These are phyloP conservation scores for Apiotrichum montevideense DNA, from an alignment of 1,284 basidiomycete genomes.

Conservation along the genomic window DNA sequence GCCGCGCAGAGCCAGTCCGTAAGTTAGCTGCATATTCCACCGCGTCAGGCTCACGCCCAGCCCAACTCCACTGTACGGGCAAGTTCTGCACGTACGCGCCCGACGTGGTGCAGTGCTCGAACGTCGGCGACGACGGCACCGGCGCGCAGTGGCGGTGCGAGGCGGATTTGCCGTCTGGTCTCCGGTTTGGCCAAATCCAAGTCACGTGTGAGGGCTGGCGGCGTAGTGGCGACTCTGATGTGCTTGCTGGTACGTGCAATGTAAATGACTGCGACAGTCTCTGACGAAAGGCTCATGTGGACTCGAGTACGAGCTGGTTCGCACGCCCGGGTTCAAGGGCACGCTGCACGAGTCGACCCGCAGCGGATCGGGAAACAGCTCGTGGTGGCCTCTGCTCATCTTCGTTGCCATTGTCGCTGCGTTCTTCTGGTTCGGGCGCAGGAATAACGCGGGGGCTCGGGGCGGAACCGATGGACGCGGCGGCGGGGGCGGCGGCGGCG, in stretches of 20 bases:
- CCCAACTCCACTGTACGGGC: slow-evolving; percentile 73
- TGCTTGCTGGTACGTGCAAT: slow-evolving; percentile 64
- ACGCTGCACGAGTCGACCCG: background rate
- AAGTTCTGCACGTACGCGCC: slow-evolving; percentile 73
- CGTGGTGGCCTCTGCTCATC: background rate
- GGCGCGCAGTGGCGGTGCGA: slow-evolving; percentile 84
- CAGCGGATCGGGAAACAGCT: background rate
- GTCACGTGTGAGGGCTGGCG: slow-evolving; percentile 87
- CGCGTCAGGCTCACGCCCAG: slow-evolving; percentile 15
- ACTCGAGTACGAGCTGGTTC: slow-evolving; percentile 67
- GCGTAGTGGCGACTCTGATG: slow-evolving; percentile 67
- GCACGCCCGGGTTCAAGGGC: slow-evolving; percentile 1
- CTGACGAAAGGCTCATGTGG: slow-evolving; percentile 64
- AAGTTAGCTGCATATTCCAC: slow-evolving; percentile 6
- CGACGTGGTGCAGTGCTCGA: slow-evolving; percentile 77
- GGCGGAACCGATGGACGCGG: background rate
- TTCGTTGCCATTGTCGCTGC: background rate
- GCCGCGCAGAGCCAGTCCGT: slow-evolving; percentile 62
- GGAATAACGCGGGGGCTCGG: background rate
- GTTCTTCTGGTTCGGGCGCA: background rate
- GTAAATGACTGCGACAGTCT: background rate
- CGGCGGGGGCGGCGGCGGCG: slow-evolving; percentile 24
- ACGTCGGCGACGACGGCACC: slow-evolving; percentile 65
- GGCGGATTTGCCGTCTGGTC: slow-evolving; percentile 72
- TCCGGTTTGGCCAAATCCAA: slow-evolving; percentile 73